Evolutionary conservation across 192 early-diverging fungal species (phyloP), one percentile per base, ranked within the genome.

Genomic region (Backusella sp.): DNA sequence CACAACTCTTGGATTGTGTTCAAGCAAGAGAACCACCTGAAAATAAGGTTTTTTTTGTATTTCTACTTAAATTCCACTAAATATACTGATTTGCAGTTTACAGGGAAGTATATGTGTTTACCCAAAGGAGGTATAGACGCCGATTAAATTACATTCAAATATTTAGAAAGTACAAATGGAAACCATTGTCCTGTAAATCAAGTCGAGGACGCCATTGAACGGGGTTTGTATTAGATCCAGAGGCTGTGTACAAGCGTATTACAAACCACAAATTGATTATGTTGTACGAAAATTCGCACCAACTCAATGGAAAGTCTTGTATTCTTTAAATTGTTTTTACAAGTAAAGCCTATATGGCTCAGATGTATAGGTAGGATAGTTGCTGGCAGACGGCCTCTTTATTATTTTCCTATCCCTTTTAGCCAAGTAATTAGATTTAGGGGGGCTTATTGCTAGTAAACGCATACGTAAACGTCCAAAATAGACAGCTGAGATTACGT

Each of bases 191-290:
- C 9, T 26, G 56, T 62, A 62, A 62, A 28, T 26, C 56, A 59
- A 59, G 56, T 23, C 26, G 56, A 26, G 26, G 56, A 23, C 15
- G 56, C 23, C 12, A 14, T 62, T 28, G 21, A 62, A 62, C 56
- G 56, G 56, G 30, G 56, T 62, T 62, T 62, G 9, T 28, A 28
- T 62, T 28, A 28, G 12, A 62, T n/a, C 23, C 56, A 62, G 56
- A 62, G 56, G 23, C 56, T 62, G 56, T 62, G 56, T 62, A 62
- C 56, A 62, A 62, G 3, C 26, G 56, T 62, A 62, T 62, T 62
- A 62, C 56, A 28, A 62, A 62, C 26, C 26, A 62, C 21, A 62
- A 26, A 28, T 62, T 62, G 56, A 12, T 23, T 62, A 14, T 62
- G 56, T 62, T 28, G 56, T 62, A 62, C 56, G 26, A 62, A 62